A percentile compares a stretch with the other conserved stretches of the same genome.
These are phyloP conservation scores for Zychaea mexicana DNA, from an alignment of 371 early-diverging fungal genomes.

Conservation along the genomic window DNA sequence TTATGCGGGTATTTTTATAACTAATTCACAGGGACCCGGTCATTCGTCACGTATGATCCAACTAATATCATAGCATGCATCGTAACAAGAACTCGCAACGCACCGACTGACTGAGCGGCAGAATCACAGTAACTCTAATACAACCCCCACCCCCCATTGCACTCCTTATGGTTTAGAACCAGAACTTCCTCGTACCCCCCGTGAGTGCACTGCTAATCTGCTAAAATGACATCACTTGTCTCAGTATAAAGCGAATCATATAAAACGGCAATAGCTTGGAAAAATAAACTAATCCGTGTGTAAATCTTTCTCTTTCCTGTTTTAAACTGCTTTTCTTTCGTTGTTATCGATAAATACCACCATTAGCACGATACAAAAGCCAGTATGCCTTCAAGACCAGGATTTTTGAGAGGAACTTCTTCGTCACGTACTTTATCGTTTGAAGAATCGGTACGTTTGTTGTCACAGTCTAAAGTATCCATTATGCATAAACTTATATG, in stretches of 20 bases:
- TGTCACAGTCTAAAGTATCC: neutral
- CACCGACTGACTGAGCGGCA: too few relatives aligned
- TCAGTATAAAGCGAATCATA: neutral
- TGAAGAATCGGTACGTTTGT: neutral
- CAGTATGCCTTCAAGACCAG: neutral
- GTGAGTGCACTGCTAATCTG: neutral
- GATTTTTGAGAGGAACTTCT: neutral
- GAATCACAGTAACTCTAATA: too few relatives aligned
- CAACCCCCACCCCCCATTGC: too few relatives aligned
- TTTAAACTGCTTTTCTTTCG: neutral
- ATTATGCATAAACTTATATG: neutral
- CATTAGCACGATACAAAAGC: neutral
- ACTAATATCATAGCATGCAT: too few relatives aligned
- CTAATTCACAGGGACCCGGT: too few relatives aligned
- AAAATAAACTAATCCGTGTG: neutral
- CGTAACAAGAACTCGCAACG: too few relatives aligned
- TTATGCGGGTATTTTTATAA: too few relatives aligned
- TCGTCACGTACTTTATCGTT: neutral
- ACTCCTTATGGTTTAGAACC: too few relatives aligned
- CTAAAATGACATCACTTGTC: neutral
- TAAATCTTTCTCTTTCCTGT: neutral
- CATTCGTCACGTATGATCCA: too few relatives aligned
- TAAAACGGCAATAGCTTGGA: neutral
- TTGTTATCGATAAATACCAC: neutral
- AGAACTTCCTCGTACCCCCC: neutral